A percentile compares a stretch with the other conserved stretches of the same genome.
phyloP scores from a whole-genome alignment of 2,329 filamentous ascomycete genomes.

The Botrytis tulipae region DNA sequence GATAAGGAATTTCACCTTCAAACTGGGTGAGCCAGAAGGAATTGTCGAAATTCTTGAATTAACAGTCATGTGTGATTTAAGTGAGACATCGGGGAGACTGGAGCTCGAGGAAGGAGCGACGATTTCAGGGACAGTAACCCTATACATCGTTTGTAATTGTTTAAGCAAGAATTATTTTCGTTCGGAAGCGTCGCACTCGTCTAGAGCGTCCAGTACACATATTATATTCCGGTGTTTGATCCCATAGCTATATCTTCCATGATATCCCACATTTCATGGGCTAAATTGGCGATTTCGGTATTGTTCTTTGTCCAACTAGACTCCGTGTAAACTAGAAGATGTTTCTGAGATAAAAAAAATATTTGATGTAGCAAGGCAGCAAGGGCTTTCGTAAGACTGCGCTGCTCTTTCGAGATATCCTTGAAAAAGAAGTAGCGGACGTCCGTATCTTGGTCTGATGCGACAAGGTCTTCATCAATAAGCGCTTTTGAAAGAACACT shows the following conservation, averaged over 20 bases:
- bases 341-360: not conserved
- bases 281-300: not conserved
- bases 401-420: not conserved
- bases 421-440: slow-evolving; percentile 14
- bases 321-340: not conserved
- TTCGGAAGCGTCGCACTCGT: not conserved
- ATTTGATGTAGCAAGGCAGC: slow-evolving; percentile 7
- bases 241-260: not conserved
- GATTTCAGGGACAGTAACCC: not conserved
- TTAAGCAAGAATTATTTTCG: not conserved
- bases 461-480: not conserved
- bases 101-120: not conserved
- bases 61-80: not conserved
- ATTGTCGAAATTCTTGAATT: not conserved
- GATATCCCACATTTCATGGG: not conserved
- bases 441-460: not conserved
- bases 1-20: slow-evolving; percentile 2
- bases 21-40: accelerated
- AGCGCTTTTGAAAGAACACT: not conserved
- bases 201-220: not conserved
- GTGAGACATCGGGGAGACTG: not conserved
- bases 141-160: not conserved
- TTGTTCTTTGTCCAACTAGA: not conserved
- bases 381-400: not conserved
- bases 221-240: not conserved